These are phyloP conservation scores for Bocquillonia castaneifolia DNA, from an alignment of 441 rosid genomes.

Conservation along the genomic window DNA sequence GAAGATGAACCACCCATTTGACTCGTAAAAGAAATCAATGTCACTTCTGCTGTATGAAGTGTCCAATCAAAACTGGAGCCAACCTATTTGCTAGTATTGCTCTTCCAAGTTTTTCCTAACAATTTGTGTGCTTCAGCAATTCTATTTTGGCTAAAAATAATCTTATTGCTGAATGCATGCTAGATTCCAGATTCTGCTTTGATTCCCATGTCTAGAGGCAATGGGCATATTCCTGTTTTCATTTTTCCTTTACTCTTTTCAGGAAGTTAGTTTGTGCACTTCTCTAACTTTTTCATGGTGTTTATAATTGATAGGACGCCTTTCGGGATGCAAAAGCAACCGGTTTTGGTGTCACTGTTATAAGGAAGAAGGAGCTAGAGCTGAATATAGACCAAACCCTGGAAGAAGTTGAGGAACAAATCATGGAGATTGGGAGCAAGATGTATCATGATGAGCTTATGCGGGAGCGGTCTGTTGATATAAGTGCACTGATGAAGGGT, in stretches of 20 bases:
- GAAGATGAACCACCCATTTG: not conserved
- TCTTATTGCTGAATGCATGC: conserved; percentile 2
- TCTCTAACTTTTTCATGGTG: not conserved
- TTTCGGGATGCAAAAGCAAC: conserved; percentile 81
- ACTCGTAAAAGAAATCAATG: not conserved
- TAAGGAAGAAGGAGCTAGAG: conserved; percentile 67
- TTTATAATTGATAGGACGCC: conserved; percentile 48
- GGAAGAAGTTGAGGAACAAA: conserved; percentile 77
- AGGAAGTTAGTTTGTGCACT: not conserved
- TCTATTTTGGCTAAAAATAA: not conserved
- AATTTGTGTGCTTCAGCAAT: not conserved
- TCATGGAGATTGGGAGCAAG: conserved; percentile 79
- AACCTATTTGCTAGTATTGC: not conserved
- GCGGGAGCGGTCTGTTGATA: conserved; percentile 67
- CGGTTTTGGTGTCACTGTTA: conserved; percentile 76
- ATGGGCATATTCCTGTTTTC: conserved; percentile 1
- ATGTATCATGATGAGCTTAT: conserved; percentile 76
- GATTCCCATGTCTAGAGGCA: not conserved
- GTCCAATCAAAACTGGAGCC: not conserved
- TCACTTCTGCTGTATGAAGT: not conserved
- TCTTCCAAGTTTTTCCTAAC: conserved; percentile 3
- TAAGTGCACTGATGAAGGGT: conserved; percentile 74
- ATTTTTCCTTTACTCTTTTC: conserved; percentile 1
- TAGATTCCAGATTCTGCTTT: conserved; percentile 8
- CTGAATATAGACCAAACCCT: conserved; percentile 72